phyloP scores from a whole-genome alignment of 2,329 filamentous ascomycete species.

The Coniochaeta sp. region DNA sequence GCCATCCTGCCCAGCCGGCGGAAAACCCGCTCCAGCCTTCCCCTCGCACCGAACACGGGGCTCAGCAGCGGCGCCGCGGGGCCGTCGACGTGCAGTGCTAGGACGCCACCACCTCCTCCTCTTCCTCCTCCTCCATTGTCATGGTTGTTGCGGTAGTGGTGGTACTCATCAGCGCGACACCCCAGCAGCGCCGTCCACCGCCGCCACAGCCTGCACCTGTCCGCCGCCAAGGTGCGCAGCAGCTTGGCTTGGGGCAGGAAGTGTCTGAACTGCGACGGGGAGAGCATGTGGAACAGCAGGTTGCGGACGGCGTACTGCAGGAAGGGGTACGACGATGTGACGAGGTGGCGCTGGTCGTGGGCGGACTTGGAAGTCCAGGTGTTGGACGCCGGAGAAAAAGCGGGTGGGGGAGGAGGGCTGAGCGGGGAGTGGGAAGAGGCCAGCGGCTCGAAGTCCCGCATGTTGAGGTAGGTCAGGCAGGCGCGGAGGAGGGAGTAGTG shows the following conservation, averaged over 20 bases:
- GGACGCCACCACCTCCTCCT: too few relatives aligned
- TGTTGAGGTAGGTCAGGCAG: constrained; percentile 24
- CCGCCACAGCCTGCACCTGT: constrained; percentile 22
- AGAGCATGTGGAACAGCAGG: constrained; percentile 23
- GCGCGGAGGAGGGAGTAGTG: constrained; percentile 22
- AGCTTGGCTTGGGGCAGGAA: constrained; percentile 22
- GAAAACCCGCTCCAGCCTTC: constrained; percentile 21
- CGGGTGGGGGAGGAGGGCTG: too few relatives aligned
- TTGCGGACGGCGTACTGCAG: constrained; percentile 23
- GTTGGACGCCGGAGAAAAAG: too few relatives aligned
- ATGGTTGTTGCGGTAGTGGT: too few relatives aligned
- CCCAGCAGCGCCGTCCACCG: constrained; percentile 23
- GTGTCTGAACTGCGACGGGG: constrained; percentile 19
- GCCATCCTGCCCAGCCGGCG: constrained; percentile 15
- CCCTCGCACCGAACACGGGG: constrained; percentile 21
- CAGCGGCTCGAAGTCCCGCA: constrained; percentile 22
- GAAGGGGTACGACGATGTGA: constrained; percentile 23
- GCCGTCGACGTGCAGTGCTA: constrained; percentile 8
- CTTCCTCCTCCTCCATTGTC: too few relatives aligned
- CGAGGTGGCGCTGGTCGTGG: constrained; percentile 17
- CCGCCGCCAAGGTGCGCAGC: constrained; percentile 14
- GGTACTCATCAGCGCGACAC: too few relatives aligned
- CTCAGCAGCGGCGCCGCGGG: constrained; percentile 14
- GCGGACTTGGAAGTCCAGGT: too few relatives aligned
- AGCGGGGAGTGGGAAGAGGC: not conserved